Evolutionary conservation across 768 basidiomycete genomes (phyloP).

Genomic region (Lentinula edodes): DNA sequence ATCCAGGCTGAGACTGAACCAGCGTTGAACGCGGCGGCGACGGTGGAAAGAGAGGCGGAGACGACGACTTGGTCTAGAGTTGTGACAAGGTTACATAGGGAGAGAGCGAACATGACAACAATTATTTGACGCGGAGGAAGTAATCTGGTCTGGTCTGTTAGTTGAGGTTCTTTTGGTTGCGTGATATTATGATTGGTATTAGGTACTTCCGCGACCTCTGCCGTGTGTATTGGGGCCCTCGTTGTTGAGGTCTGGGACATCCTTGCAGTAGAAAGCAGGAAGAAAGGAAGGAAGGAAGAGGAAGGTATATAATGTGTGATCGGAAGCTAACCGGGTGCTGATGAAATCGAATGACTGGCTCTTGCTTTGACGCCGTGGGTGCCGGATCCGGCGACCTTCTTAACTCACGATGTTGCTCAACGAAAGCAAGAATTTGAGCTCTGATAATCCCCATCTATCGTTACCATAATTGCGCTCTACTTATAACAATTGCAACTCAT

Average conservation of each 20-base stretch:
- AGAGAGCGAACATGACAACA: slow-evolving; percentile 54
- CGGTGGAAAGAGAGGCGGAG: slow-evolving; percentile 66
- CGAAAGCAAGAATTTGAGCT: too few relatives aligned
- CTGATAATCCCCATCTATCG: too few relatives aligned
- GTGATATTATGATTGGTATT: neutral
- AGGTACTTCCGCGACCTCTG: neutral
- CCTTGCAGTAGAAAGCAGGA: neutral
- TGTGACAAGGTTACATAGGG: slow-evolving; percentile 56
- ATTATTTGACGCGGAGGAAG: slow-evolving; percentile 61
- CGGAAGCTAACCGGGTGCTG: too few relatives aligned
- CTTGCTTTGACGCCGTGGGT: too few relatives aligned
- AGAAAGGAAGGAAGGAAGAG: too few relatives aligned
- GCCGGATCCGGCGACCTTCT: too few relatives aligned
- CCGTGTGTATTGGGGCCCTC: neutral
- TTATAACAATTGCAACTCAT: too few relatives aligned
- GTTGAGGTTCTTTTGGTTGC: slow-evolving; percentile 6
- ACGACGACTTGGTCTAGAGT: slow-evolving; percentile 53
- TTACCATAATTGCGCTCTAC: too few relatives aligned
- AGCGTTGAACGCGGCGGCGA: slow-evolving; percentile 62
- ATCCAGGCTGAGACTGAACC: slow-evolving; percentile 66
- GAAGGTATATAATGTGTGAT: too few relatives aligned
- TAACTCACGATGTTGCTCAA: too few relatives aligned
- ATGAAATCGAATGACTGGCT: too few relatives aligned
- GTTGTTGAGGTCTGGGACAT: neutral
- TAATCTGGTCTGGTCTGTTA: slow-evolving; percentile 76